Evolutionary conservation across 202 grass and related monocot species (phyloP).

Genomic region (Miscanthus sacchariflorus): DNA sequence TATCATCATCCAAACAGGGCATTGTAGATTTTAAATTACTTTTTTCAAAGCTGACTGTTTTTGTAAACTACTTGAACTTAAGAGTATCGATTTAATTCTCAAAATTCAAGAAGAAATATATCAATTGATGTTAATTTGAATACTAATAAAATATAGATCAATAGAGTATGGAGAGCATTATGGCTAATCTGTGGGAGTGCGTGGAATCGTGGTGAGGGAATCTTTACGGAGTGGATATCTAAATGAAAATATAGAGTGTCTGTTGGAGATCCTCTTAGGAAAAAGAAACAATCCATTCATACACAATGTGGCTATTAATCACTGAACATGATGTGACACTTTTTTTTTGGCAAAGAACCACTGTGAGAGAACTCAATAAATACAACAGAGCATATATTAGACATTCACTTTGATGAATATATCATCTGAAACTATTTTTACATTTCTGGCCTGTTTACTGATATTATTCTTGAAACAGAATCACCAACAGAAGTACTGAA

Average conservation of each 20-base stretch:
- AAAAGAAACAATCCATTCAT: conserved; percentile 51
- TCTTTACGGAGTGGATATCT: too few species aligned
- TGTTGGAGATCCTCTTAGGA: background rate
- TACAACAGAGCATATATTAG: background rate
- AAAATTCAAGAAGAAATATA: too few species aligned
- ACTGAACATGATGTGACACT: background rate
- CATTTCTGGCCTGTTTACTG: conserved; percentile 18
- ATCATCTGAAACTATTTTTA: conserved; percentile 32
- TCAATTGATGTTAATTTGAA: too few species aligned
- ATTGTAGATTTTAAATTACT: too few species aligned
- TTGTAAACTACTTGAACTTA: too few species aligned
- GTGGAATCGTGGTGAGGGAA: too few species aligned
- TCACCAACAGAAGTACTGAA: conserved; percentile 1
- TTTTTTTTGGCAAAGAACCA: conserved; percentile 13
- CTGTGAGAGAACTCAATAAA: background rate
- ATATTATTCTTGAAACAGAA: conserved; percentile 19
- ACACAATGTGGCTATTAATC: background rate
- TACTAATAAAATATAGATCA: too few species aligned
- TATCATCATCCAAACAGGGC: too few species aligned
- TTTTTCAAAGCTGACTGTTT: too few species aligned
- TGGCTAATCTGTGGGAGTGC: too few species aligned
- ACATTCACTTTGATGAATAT: conserved; percentile 8
- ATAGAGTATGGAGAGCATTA: too few species aligned
- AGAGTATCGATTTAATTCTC: too few species aligned
- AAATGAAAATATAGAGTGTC: background rate